These are phyloP conservation scores for Nakazawaea ishiwadae DNA, from an alignment of 805 yeast species.

Conservation along the genomic window DNA sequence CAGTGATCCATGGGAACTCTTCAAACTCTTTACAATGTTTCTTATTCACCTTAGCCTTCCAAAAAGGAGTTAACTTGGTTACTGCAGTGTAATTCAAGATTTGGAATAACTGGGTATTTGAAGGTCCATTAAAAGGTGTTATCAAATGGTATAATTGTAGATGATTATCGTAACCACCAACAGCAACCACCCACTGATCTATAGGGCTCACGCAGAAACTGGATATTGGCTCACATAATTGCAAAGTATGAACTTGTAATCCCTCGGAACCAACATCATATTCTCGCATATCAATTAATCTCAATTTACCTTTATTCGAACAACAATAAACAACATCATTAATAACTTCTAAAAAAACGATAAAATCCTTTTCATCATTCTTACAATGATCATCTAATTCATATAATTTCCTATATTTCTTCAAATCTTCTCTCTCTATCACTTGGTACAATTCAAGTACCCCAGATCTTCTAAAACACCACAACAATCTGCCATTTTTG, in stretches of 20 bases:
- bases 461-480: slow-evolving; percentile 9
- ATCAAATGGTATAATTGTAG: slow-evolving; percentile 11
- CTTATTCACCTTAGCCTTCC: slow-evolving; percentile 16
- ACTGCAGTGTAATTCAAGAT: slow-evolving; percentile 8
- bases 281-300: slow-evolving; percentile 7
- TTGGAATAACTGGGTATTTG: slow-evolving; percentile 8
- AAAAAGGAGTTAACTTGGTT: slow-evolving; percentile 19
- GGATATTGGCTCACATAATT: slow-evolving; percentile 13
- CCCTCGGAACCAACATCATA: neutral
- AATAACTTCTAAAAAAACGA: neutral
- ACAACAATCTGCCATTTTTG: neutral
- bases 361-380: slow-evolving; percentile 8
- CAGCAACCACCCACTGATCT: slow-evolving; percentile 11
- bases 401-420: neutral
- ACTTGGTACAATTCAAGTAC: slow-evolving; percentile 1
- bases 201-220: slow-evolving; percentile 11
- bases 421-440: neutral
- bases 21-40: slow-evolving; percentile 11
- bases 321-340: slow-evolving; percentile 8
- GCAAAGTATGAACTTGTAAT: slow-evolving; percentile 1
- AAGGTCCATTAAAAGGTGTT: slow-evolving; percentile 8
- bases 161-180: slow-evolving; percentile 15
- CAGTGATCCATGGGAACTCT: slow-evolving; percentile 24
- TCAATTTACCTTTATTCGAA: slow-evolving; percentile 10
- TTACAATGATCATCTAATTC: slow-evolving; percentile 4